Conservation (phyloP, 768 basidiomycete species). For the Macrolepiota albuminosa region DNA sequence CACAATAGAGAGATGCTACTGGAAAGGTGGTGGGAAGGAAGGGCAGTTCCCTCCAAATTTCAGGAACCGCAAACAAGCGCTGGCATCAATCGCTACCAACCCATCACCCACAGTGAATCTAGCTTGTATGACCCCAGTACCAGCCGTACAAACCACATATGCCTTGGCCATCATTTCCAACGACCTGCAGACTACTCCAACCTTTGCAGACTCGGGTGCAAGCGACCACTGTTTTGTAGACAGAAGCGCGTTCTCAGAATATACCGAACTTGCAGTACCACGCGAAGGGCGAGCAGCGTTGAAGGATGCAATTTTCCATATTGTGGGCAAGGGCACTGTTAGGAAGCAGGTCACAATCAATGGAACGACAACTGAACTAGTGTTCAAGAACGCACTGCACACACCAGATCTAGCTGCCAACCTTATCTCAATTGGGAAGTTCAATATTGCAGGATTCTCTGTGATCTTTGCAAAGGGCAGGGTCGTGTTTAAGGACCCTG, state of each 20-base stretch:
- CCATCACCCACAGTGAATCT: not conserved
- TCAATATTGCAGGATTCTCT: not conserved
- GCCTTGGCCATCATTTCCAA: no score
- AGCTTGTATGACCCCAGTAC: not conserved
- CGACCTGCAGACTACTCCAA: not conserved
- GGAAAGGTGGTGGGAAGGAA: not conserved
- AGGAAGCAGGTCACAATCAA: not conserved
- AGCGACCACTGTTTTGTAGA: not conserved
- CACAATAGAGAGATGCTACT: not conserved
- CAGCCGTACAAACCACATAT: not conserved
- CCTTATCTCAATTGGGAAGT: not conserved
- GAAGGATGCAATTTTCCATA: not conserved
- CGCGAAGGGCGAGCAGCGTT: no score
- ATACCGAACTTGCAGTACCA: not conserved
- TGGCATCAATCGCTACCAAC: no score
- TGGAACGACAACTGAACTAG: no score
- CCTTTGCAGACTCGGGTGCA: not conserved
- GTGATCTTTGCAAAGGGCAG: not conserved
- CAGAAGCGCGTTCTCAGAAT: not conserved
- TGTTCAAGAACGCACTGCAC: not conserved
- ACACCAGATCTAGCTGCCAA: not conserved
- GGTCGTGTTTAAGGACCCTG: not conserved
- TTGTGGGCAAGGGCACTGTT: not conserved
- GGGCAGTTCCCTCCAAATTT: not conserved
- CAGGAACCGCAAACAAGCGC: not conserved